Evolutionary conservation across 768 basidiomycete species (phyloP), one percentile per base, ranked within the genome.

Genomic region (Hemileccinum impolitum): DNA sequence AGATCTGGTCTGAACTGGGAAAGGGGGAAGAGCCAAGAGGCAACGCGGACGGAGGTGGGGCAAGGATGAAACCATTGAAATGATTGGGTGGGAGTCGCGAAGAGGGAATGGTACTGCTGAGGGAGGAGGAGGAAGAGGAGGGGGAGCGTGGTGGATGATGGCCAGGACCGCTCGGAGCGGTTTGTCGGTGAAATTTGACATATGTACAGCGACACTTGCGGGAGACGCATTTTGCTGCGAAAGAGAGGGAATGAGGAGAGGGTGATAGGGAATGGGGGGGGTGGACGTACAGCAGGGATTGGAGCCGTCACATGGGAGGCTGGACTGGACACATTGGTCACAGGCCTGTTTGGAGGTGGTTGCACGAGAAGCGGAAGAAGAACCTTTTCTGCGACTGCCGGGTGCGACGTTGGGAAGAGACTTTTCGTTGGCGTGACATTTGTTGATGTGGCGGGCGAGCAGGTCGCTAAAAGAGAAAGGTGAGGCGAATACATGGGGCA

Each of bases 361-460:
- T 2, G 87, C 87, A 18, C 87, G 74, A 4, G 86, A 81, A 1
- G 84, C 79, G 1, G 82, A 78, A 0, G 81, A 76, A 0, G 80
- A 74, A 18, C 85, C 85, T 57, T 87, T 87, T 51, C 86, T 72
- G n/a, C 87, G 71, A 7, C 18, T 12, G 6, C 75, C 62, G 3
- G 74, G 68, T 4, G 69, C 58, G 12, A 62, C 54, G 11, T 69
- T 73, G 4, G 56, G 47, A 8, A 45, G 36, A 0, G 75, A 72
- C 58, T 87, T 88, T 72, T 90, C 87, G 56, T 78, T 78, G 4
- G 88, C 80, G 63, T 93, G 90, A 59, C 90, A 93, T 59, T 93
- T 93, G 68, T 92, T 91, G 53, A 91, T 75, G 58, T 93, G 90
- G 57, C 90, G 72, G 6, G 90, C 90, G 38, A 93, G 81, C 4